These are phyloP conservation scores for Cercospora janseana DNA, from an alignment of 2,329 filamentous ascomycete genomes.

Conservation along the genomic window DNA sequence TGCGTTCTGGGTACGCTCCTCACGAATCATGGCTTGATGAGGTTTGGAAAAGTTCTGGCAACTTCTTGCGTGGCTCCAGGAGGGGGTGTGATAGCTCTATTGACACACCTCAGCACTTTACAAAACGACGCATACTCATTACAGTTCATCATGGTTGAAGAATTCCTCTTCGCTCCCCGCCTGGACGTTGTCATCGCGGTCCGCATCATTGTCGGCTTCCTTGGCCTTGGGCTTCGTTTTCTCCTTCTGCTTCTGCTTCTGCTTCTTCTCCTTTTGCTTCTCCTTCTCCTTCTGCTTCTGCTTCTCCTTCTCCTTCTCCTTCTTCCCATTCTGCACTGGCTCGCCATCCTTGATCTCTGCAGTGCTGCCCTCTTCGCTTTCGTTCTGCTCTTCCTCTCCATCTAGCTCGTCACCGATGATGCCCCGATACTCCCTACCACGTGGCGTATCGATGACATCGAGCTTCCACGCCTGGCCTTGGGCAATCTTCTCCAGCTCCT, in stretches of 20 bases:
- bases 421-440: constrained; percentile 65
- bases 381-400: constrained; percentile 53
- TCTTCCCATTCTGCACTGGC: constrained; percentile 17
- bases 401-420: constrained; percentile 62
- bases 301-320: constrained; percentile 3
- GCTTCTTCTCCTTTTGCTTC: constrained; percentile 11
- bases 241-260: constrained; percentile 28
- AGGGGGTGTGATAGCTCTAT: no score
- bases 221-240: constrained; percentile 13
- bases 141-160: constrained; percentile 28
- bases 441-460: constrained; percentile 70
- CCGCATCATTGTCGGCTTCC: constrained; percentile 29
- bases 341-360: constrained; percentile 52
- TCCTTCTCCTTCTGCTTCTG: constrained; percentile 4
- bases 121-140: neutral
- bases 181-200: constrained; percentile 12
- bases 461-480: constrained; percentile 74
- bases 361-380: constrained; percentile 24
- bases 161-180: constrained; percentile 32
- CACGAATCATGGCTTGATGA: no score
- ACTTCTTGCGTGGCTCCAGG: no score
- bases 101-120: no score
- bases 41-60: no score
- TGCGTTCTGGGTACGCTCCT: no score
- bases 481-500: constrained; percentile 66